Percentiles rank a stretch among this genome's conserved stretches.
Conservation (phyloP, 225 moss, liverwort and hornwort genomes). For the Marchantia polymorpha region DNA sequence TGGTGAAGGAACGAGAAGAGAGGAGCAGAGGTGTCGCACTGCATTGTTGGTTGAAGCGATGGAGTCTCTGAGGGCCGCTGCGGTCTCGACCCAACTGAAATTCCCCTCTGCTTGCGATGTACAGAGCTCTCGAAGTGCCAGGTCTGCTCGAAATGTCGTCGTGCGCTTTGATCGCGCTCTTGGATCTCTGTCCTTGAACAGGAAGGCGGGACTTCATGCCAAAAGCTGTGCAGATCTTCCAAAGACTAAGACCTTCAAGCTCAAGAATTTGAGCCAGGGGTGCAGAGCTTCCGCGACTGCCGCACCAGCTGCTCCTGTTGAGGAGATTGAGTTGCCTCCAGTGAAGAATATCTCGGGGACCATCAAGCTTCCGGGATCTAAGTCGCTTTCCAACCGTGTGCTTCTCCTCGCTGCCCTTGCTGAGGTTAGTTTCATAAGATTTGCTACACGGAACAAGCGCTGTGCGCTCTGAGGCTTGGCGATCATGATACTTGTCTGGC, state of each 20-base stretch:
- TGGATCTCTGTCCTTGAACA: neutral
- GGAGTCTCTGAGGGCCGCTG: constrained; percentile 25
- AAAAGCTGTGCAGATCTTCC: neutral
- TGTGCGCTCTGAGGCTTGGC: neutral
- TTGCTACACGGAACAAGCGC: neutral
- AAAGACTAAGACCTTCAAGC: neutral
- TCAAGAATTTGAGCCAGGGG: neutral
- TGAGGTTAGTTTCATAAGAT: constrained; percentile 44
- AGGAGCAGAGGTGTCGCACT: neutral
- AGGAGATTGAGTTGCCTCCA: constrained; percentile 65
- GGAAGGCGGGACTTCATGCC: neutral
- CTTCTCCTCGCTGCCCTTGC: constrained; percentile 87
- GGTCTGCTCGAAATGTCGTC: neutral
- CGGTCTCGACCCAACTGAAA: constrained; percentile 1
- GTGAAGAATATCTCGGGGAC: constrained; percentile 69
- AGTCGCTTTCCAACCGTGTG: constrained; percentile 85
- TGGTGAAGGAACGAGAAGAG: neutral
- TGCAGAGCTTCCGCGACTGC: constrained; percentile 27
- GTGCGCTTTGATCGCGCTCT: neutral
- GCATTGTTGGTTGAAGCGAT: constrained; percentile 1
- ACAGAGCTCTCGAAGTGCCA: neutral
- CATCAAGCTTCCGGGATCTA: constrained; percentile 93
- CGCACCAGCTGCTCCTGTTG: constrained; percentile 51
- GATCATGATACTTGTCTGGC: neutral
- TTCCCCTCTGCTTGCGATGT: neutral